Evolutionary conservation across 2,329 filamentous ascomycete species (phyloP).

Genomic region (Diaporthe ampelina): DNA sequence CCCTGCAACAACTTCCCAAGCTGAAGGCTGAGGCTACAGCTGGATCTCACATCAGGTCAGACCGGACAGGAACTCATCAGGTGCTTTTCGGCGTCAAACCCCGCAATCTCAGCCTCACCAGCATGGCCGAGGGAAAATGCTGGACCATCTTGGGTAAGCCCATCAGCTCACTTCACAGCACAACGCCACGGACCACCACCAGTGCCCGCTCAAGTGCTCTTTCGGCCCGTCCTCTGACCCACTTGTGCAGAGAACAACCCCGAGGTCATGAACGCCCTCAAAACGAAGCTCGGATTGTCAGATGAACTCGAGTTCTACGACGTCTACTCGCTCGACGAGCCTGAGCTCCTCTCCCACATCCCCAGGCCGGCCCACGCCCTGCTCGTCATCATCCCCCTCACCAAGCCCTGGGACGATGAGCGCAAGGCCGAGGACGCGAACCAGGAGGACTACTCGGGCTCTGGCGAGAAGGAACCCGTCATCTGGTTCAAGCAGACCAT

Average conservation of each 20-base stretch:
- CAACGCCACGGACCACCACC: background rate
- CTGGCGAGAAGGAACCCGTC: constrained; percentile 70
- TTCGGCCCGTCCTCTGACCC: constrained; percentile 21
- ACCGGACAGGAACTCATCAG: constrained; percentile 4
- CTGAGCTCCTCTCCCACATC: constrained; percentile 80
- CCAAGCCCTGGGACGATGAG: constrained; percentile 51
- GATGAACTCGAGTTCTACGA: constrained; percentile 80
- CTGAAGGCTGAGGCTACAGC: constrained; percentile 4
- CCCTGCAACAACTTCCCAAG: background rate
- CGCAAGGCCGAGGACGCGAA: constrained; percentile 69
- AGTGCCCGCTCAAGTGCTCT: background rate
- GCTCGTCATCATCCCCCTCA: constrained; percentile 83
- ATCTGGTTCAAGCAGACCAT: constrained; percentile 92
- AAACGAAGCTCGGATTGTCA: constrained; percentile 80
- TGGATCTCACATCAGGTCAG: constrained; percentile 40
- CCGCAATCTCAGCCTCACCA: constrained; percentile 28
- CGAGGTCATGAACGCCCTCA: constrained; percentile 80
- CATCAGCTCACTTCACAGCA: constrained; percentile 1
- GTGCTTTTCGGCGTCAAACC: constrained; percentile 7
- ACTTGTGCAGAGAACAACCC: constrained; percentile 71
- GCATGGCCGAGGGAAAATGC: constrained; percentile 36
- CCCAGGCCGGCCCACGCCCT: constrained; percentile 83
- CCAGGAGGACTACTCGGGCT: constrained; percentile 61
- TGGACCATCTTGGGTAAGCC: constrained; percentile 40
- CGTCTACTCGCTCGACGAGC: constrained; percentile 84